Evolutionary conservation across 768 basidiomycete species (phyloP).

Genomic region (Galerina sulciceps): DNA sequence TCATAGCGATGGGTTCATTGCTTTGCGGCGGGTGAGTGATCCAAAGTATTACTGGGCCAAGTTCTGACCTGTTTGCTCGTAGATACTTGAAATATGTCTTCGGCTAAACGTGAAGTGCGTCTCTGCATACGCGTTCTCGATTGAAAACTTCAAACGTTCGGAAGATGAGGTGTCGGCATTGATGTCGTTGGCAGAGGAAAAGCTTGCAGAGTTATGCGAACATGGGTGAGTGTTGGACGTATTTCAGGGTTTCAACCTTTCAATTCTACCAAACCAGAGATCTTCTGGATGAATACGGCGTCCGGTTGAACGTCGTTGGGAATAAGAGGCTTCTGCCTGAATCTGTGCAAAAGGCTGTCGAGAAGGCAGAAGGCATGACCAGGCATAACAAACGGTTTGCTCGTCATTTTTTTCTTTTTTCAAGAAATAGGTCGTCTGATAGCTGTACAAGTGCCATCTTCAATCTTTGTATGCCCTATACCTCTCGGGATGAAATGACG

Average conservation of each 20-base stretch:
- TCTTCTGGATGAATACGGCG: conserved; percentile 79
- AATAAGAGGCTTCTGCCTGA: conserved; percentile 74
- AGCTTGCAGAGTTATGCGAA: conserved; percentile 75
- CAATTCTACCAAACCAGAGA: conserved; percentile 49
- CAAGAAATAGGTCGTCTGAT: neutral
- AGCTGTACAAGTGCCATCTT: conserved; percentile 68
- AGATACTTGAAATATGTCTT: conserved; percentile 89
- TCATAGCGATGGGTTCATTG: conserved; percentile 83
- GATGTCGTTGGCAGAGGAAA: conserved; percentile 82
- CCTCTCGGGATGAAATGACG: conserved; percentile 90
- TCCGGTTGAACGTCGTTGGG: conserved; percentile 85
- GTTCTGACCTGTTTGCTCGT: neutral
- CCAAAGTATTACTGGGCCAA: neutral
- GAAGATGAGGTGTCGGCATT: conserved; percentile 85
- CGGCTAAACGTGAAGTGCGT: conserved; percentile 81
- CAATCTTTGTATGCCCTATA: conserved; percentile 92
- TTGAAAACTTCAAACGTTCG: conserved; percentile 94
- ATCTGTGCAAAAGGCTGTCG: conserved; percentile 70
- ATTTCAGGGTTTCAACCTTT: neutral
- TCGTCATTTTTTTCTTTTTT: neutral
- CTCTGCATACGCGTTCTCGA: conserved; percentile 96
- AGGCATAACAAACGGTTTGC: conserved; percentile 69
- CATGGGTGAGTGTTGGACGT: conserved; percentile 67
- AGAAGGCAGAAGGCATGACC: conserved; percentile 79
- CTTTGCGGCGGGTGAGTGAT: conserved; percentile 71